Percentiles rank a stretch among this genome's conserved stretches.
phyloP scores from a whole-genome alignment of 441 rosid genomes.

The Eutrema salsugineum region DNA sequence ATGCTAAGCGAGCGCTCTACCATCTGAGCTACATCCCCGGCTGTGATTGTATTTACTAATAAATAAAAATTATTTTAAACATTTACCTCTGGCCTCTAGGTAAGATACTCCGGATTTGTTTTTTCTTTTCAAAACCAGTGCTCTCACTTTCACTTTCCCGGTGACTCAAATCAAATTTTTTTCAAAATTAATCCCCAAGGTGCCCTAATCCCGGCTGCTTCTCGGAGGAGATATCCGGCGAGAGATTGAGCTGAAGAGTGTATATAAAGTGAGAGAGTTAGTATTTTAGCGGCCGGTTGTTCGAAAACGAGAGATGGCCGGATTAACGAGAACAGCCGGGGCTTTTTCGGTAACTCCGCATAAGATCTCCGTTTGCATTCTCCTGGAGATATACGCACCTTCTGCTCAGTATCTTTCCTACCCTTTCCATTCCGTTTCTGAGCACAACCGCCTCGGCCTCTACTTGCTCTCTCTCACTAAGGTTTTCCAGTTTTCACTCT shows the following conservation, averaged over 20 bases:
- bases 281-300: background rate
- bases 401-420: constrained; percentile 64
- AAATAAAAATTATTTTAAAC: too few species aligned
- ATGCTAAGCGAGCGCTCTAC: constrained; percentile 99
- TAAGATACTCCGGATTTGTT: background rate
- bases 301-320: constrained; percentile 41
- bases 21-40: constrained; percentile 67
- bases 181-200: background rate
- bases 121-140: constrained; percentile 13
- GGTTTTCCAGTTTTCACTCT: constrained; percentile 35
- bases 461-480: constrained; percentile 78
- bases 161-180: constrained; percentile 8
- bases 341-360: constrained; percentile 77
- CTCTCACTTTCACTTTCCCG: constrained; percentile 34
- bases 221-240: constrained; percentile 19
- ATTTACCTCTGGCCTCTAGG: background rate
- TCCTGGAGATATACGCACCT: constrained; percentile 72
- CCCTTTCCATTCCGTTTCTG: constrained; percentile 74
- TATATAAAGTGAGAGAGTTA: background rate
- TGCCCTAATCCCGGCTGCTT: constrained; percentile 27
- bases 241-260: background rate
- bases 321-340: constrained; percentile 37
- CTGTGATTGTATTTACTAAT: too few species aligned
- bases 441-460: constrained; percentile 86
- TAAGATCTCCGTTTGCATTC: constrained; percentile 78